These are phyloP conservation scores for Rhypophila decipiens DNA, from an alignment of 495 filamentous ascomycete genomes.

Conservation along the genomic window DNA sequence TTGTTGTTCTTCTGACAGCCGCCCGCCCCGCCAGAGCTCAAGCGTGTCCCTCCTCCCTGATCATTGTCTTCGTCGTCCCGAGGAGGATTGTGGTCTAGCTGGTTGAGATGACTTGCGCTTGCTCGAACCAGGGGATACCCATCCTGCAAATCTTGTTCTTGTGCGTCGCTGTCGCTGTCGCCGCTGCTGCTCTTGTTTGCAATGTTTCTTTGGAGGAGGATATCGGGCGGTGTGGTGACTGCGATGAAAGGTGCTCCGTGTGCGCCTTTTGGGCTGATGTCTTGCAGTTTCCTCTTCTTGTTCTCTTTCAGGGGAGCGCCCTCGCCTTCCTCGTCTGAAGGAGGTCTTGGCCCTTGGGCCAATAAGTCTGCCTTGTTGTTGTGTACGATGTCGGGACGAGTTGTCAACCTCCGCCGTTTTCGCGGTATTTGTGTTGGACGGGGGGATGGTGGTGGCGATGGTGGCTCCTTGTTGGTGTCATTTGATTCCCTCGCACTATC, in stretches of 20 bases:
- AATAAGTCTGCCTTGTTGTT: not conserved
- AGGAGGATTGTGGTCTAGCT: no score
- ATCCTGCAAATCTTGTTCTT: no score
- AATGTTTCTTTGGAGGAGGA: no score
- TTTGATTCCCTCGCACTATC: no score
- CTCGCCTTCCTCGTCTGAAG: not conserved
- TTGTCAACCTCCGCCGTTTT: slow-evolving; percentile 32
- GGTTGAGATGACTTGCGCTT: no score
- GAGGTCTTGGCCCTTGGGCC: not conserved
- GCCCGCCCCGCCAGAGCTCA: not conserved
- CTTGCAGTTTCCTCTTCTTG: not conserved
- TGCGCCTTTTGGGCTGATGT: not conserved
- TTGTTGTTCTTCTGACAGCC: no score
- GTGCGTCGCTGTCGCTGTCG: no score
- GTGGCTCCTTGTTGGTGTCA: slow-evolving; percentile 3
- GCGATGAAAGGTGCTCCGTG: not conserved
- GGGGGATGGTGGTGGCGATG: slow-evolving; percentile 27
- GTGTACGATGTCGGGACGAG: slow-evolving; percentile 15
- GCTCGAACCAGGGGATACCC: no score
- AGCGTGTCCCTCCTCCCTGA: not conserved
- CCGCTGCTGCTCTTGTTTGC: no score
- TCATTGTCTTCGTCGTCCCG: no score
- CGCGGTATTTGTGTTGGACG: slow-evolving; percentile 4
- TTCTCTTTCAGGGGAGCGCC: not conserved
- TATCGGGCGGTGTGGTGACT: not conserved